Evolutionary conservation across 78 protist species (phyloP).

Genomic region (Dictyostelium firmibasis): DNA sequence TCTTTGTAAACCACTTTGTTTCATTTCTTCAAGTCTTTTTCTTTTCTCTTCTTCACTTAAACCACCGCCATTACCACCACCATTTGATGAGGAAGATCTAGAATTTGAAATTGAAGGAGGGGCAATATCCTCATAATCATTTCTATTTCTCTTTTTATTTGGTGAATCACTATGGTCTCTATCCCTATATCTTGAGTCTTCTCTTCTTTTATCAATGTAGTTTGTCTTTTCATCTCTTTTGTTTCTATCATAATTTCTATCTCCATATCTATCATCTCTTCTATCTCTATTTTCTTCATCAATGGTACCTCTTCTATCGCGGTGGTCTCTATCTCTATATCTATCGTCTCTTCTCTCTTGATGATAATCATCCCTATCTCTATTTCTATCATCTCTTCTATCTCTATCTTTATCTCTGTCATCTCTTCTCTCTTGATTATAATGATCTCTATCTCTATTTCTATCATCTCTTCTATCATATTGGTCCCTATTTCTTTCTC

Average conservation of each 20-base stretch:
- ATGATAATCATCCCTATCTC: background rate
- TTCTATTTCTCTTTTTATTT: conserved; percentile 6
- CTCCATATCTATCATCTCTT: background rate
- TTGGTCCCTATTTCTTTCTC: background rate
- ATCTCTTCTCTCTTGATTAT: background rate
- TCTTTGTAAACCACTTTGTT: conserved; percentile 17
- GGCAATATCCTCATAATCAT: background rate
- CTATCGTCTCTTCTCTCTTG: background rate
- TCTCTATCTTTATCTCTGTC: background rate
- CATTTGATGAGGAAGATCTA: background rate
- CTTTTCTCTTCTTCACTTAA: conserved; percentile 43
- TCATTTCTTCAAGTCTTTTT: conserved; percentile 53
- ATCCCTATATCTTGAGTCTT: conserved; percentile 44
- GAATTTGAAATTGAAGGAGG: background rate
- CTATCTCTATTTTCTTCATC: background rate
- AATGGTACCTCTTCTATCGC: background rate
- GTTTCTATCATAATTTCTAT: background rate
- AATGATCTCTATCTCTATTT: background rate
- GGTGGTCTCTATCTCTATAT: background rate
- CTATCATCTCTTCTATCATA: background rate
- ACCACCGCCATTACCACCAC: background rate
- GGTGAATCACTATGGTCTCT: conserved; percentile 10
- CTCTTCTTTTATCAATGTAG: background rate
- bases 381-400: background rate
- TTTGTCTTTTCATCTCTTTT: background rate